These are phyloP conservation scores for Pestalotiopsis sp. DNA, from an alignment of 2,329 filamentous ascomycete genomes.

Conservation along the genomic window DNA sequence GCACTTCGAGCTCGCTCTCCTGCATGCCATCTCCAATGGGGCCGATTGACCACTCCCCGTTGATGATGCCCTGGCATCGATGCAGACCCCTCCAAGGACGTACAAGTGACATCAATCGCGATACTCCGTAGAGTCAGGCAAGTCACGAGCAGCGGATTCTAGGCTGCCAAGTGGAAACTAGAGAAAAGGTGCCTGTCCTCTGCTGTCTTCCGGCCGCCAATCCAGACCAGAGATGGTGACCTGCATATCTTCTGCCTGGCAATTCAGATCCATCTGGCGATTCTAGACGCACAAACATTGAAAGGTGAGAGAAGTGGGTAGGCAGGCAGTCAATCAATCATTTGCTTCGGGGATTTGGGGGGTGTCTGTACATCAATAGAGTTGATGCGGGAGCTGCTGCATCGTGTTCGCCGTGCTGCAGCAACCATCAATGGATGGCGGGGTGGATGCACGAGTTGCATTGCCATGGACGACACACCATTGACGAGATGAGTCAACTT, in stretches of 20 bases:
- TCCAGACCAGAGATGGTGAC: neutral
- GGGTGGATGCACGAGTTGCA: neutral
- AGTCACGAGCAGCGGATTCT: constrained; percentile 10
- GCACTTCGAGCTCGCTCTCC: neutral
- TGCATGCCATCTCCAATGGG: neutral
- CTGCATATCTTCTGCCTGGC: neutral
- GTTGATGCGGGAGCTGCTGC: constrained; percentile 2
- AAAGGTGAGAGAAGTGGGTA: neutral
- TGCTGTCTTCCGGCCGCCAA: neutral
- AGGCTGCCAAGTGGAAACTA: constrained; percentile 5
- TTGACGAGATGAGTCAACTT: neutral
- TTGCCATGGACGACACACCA: neutral
- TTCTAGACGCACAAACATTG: neutral
- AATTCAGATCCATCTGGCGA: neutral
- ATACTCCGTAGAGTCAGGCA: neutral
- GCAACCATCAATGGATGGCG: neutral
- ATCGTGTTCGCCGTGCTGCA: neutral
- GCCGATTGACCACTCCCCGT: neutral
- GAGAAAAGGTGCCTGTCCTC: neutral
- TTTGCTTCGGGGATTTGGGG: neutral
- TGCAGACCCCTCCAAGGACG: neutral
- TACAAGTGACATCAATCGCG: constrained; percentile 8
- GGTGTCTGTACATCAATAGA: neutral
- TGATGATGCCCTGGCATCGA: constrained; percentile 5
- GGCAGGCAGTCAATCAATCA: neutral